Evolutionary conservation across 352 stramenopile genomes (phyloP), one percentile per base, ranked within the genome.

Genomic region (Paralagenidium karlingii): DNA sequence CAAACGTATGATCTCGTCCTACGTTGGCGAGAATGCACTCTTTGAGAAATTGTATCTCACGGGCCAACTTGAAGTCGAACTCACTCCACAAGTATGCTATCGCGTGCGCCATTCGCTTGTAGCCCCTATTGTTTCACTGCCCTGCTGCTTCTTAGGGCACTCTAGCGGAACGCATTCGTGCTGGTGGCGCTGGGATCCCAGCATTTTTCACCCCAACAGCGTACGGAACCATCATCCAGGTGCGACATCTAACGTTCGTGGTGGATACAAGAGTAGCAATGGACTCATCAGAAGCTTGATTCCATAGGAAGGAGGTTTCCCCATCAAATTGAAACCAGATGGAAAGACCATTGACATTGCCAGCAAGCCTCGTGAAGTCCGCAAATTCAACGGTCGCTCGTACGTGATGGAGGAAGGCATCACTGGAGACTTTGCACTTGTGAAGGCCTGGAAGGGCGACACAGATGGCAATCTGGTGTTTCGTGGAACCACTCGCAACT

Each of bases 371-470:
- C 71, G 79, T 19, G 80, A 92, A 49, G 56, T 71, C 16, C 70
- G 79, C 15, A 12, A 68, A 39, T 92, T 92, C 39, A 59, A 85
- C 47, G 85, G 80, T 19, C 83, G 89, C 30, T 70, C 97, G 44
- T 98, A 95, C 55, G 78, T 98, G 13, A 95, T 98, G 86, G 94
- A 98, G 56, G 76, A 96, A 46, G 85, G 89, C 34, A 89, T 98
- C 37, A 87, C 66, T 24, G 83, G 86, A 3, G 90, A 98, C 49
- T 94, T 96, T 33, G 75, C 84, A 21, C 66, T 98, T 13, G 88
- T 98, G 9, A 98, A 97, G 57, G 93, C 88, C 0, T 97, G 81
- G 73, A 97, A 97, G 57, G 93, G 83, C 18, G 94, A 98, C 62
- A 97, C 82, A 18, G 69, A 86, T 41, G 94, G 94, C 24, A 98